phyloP scores from a whole-genome alignment of 208 protist species.

The Zelonia costaricensis region DNA sequence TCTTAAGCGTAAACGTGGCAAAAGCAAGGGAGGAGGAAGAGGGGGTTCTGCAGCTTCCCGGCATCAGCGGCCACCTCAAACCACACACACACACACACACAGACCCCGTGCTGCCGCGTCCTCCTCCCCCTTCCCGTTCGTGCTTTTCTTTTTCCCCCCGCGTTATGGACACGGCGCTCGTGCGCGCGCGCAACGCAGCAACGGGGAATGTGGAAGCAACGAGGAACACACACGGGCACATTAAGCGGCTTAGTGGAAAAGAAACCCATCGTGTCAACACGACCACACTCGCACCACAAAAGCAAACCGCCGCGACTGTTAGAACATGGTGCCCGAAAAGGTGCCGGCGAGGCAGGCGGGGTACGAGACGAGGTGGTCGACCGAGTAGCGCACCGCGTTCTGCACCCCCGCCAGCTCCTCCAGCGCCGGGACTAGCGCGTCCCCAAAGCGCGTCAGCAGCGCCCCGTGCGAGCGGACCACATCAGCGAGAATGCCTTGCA shows the following conservation, averaged over 20 bases:
- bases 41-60: not conserved
- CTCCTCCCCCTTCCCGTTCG: not conserved
- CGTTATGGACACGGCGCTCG: too few species aligned
- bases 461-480: conserved; percentile 60
- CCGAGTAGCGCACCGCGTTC: conserved; percentile 58
- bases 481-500: conserved; percentile 81
- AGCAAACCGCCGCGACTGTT: too few species aligned
- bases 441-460: conserved; percentile 63
- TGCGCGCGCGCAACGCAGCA: too few species aligned
- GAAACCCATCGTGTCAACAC: too few species aligned
- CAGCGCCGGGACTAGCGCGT: conserved; percentile 39
- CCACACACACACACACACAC: not conserved
- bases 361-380: conserved; percentile 80
- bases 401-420: conserved; percentile 61
- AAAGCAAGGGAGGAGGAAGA: not conserved
- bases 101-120: too few species aligned
- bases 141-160: too few species aligned
- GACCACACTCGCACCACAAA: too few species aligned
- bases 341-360: conserved; percentile 62
- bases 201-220: too few species aligned
- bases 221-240: too few species aligned
- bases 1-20: not conserved
- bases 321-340: conserved; percentile 71
- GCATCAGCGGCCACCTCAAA: too few species aligned
- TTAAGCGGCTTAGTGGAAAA: too few species aligned